Base-by-base conservation (phyloP, 1,139 yeast genomes). In the Hyphopichia pseudoburtonii region DNA sequence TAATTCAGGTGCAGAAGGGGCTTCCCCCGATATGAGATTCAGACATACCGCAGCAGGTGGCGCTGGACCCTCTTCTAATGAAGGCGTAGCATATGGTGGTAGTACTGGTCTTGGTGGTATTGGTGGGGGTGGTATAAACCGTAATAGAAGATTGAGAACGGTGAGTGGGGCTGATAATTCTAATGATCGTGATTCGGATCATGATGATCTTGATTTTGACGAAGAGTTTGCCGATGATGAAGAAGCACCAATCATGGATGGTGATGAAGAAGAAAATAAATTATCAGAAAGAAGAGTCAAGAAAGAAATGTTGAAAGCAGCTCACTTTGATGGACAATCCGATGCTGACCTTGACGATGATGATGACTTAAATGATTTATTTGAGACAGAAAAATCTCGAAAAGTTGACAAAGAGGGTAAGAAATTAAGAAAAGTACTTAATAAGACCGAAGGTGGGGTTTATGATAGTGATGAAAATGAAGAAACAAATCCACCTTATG, bases 171-270 rank as follows among this genome's bases (percentile, higher is more conserved):
- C 80, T 2, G 63, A 69, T 9, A 57, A 57, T 17, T 70, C 67
- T 14, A 77, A 70, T 29, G 82, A 74, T 34, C 64, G 82, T 45
- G 88, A 82, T 49, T 83, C 88, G 8, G 96, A 88, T 45, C 90
- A 86, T 47, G 97, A 90, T 48, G 97, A 90, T 56, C 66, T 90
- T 49, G 98, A 92, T 65, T 94, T 76, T 53, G 97, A 92, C 48
- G 98, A 92, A 57, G 97, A 90, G 57, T 92, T 92, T 63, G 97
- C 95, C 17, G 98, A 92, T 61, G 98, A 92, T 60, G 98, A 92
- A 64, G 98, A 92, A 60, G 97, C 97, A 1, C 98, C 98, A 21
- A 86, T 90, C 42, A 82, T 92, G 76, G 98, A 92, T 54, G 97
- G 97, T 35, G 89, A 90, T 40, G 98, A 92, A 56, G 95, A 88